Evolutionary conservation across 176 grass and related monocot genomes (phyloP).

Genomic region (Oryza coarctata): DNA sequence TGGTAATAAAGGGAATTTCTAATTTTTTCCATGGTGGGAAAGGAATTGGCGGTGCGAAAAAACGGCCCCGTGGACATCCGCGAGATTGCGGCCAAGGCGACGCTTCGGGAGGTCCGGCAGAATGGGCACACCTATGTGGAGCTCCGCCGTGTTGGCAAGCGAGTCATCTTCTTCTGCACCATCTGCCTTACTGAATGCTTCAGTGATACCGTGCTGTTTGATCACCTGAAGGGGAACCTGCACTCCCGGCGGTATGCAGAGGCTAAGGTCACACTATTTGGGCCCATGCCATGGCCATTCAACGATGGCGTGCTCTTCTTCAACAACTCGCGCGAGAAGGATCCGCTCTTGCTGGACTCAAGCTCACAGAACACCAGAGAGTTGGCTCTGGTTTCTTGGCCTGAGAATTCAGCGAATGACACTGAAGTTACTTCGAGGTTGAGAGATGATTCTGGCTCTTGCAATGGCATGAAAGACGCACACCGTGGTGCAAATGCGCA

Average conservation of each 20-base stretch:
- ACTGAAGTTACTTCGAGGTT: slow-evolving; percentile 53
- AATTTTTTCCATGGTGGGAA: slow-evolving; percentile 69
- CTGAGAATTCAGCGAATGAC: slow-evolving; percentile 24
- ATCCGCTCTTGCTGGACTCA: slow-evolving; percentile 40
- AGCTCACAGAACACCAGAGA: slow-evolving; percentile 44
- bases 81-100: slow-evolving; percentile 77
- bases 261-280: slow-evolving; percentile 90
- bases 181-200: slow-evolving; percentile 95
- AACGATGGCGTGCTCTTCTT: slow-evolving; percentile 97
- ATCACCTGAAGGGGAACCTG: slow-evolving; percentile 85
- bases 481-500: background rate
- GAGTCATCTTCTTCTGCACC: slow-evolving; percentile 95
- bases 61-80: slow-evolving; percentile 70
- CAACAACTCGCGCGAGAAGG: slow-evolving; percentile 50
- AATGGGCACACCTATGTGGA: slow-evolving; percentile 91
- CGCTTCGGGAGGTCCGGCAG: slow-evolving; percentile 79
- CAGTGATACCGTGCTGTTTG: slow-evolving; percentile 89
- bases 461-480: slow-evolving; percentile 23
- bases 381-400: slow-evolving; percentile 52
- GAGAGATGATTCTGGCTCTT: slow-evolving; percentile 41
- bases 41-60: slow-evolving; percentile 58
- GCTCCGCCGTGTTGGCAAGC: slow-evolving; percentile 69
- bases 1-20: background rate
- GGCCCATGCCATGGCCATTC: slow-evolving; percentile 91
- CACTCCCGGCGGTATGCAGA: slow-evolving; percentile 63